A percentile compares a stretch with the other conserved stretches of the same genome.
phyloP scores from a whole-genome alignment of 345 rosid species.

The Jatropha curcas region DNA sequence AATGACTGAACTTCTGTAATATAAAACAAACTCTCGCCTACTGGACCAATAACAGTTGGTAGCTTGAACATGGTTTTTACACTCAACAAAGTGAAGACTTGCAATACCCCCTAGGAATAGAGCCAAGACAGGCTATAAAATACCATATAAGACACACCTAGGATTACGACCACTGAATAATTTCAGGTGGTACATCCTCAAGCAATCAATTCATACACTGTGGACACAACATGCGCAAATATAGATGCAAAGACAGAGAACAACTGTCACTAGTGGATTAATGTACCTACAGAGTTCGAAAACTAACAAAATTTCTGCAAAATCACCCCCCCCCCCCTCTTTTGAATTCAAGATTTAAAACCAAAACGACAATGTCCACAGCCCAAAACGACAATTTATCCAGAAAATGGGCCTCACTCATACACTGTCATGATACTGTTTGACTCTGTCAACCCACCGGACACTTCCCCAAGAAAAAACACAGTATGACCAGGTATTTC shows the following conservation, averaged over 20 bases:
- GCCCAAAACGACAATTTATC: constrained; percentile 18
- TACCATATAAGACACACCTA: neutral
- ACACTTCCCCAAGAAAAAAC: constrained; percentile 24
- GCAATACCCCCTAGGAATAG: constrained; percentile 14
- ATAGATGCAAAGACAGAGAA: constrained; percentile 9
- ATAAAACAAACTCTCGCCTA: no score
- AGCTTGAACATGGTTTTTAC: constrained; percentile 5
- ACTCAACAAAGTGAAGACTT: neutral
- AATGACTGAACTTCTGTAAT: no score
- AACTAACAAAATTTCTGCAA: constrained; percentile 17
- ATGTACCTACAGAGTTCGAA: neutral
- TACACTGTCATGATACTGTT: constrained; percentile 17
- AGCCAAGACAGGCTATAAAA: constrained; percentile 14
- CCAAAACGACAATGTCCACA: constrained; percentile 15
- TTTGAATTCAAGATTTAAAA: neutral
- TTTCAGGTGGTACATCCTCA: neutral
- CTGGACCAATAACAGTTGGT: neutral
- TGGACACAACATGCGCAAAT: constrained; percentile 21
- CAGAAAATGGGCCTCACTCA: constrained; percentile 4
- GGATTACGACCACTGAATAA: neutral
- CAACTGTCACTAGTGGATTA: constrained; percentile 11
- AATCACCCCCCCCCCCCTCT: no score
- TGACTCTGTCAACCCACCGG: constrained; percentile 25
- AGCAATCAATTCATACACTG: constrained; percentile 21
- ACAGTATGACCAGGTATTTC: constrained; percentile 3